A percentile compares a stretch with the other conserved stretches of the same genome.
phyloP scores from a whole-genome alignment of 1,139 yeast species.

The Arxiozyma telluris region DNA sequence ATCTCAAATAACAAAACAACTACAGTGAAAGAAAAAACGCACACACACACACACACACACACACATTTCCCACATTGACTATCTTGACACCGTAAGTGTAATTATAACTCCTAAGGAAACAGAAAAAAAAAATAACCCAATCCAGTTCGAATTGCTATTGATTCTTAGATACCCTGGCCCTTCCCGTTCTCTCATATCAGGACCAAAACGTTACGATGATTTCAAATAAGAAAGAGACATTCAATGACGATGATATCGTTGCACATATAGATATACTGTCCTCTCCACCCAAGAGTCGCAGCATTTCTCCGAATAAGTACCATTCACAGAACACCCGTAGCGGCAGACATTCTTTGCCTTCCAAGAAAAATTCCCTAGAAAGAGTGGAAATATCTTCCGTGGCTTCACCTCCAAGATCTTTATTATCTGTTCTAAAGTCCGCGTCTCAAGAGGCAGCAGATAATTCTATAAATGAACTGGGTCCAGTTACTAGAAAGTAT shows the following conservation, averaged over 20 bases:
- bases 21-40: not conserved
- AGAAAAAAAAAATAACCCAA: not conserved
- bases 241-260: constrained; percentile 15
- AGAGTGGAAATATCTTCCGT: not conserved
- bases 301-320: not conserved
- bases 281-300: constrained; percentile 16
- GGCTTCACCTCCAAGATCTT: not conserved
- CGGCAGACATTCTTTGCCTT: not conserved
- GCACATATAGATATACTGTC: constrained; percentile 20
- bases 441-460: not conserved
- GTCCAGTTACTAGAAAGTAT: not conserved
- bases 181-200: not conserved
- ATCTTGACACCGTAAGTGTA: not conserved
- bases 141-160: not conserved
- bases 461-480: not conserved
- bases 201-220: not conserved
- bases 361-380: not conserved
- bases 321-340: not conserved
- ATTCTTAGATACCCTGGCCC: not conserved
- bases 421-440: not conserved
- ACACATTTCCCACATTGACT: not conserved
- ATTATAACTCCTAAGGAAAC: too few species aligned
- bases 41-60: too few species aligned
- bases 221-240: not conserved
- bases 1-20: not conserved